These are phyloP conservation scores for Crepidotus variabilis DNA, from an alignment of 768 basidiomycete species.

Conservation along the genomic window DNA sequence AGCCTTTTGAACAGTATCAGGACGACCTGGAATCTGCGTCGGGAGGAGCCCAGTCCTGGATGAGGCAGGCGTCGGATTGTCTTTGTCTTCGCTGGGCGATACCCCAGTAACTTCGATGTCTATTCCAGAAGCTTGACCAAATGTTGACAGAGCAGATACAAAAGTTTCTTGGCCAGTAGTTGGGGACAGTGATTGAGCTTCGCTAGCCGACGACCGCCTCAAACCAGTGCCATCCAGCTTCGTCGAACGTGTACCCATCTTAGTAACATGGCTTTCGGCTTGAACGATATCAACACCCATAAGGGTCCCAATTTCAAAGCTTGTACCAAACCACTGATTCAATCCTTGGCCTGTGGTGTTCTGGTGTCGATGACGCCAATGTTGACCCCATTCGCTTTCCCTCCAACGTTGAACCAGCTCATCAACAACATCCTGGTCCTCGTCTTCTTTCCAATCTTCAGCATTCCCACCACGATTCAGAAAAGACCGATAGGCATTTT, in stretches of 20 bases:
- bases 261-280: slow-evolving; percentile 21
- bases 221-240: background rate
- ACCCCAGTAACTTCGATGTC: background rate
- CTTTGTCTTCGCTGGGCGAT: background rate
- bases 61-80: slow-evolving; percentile 8
- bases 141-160: slow-evolving; percentile 21
- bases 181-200: background rate
- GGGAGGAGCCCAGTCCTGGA: slow-evolving; percentile 15
- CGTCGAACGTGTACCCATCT: slow-evolving; percentile 4
- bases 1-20: background rate
- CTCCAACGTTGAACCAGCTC: slow-evolving; percentile 62
- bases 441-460: slow-evolving; percentile 63
- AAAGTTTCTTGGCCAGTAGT: slow-evolving; percentile 18
- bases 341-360: slow-evolving; percentile 21
- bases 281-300: slow-evolving; percentile 63
- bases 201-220: background rate
- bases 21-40: background rate
- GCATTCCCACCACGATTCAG: slow-evolving; percentile 56
- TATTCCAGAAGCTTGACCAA: background rate
- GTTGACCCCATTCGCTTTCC: slow-evolving; percentile 61
- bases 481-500: slow-evolving; percentile 63
- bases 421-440: slow-evolving; percentile 45
- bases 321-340: slow-evolving; percentile 63
- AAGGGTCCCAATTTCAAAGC: slow-evolving; percentile 76
- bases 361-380: slow-evolving; percentile 35